Evolutionary conservation across 306 rosid genomes (phyloP).

Genomic region (Gastrolobium bilobum): DNA sequence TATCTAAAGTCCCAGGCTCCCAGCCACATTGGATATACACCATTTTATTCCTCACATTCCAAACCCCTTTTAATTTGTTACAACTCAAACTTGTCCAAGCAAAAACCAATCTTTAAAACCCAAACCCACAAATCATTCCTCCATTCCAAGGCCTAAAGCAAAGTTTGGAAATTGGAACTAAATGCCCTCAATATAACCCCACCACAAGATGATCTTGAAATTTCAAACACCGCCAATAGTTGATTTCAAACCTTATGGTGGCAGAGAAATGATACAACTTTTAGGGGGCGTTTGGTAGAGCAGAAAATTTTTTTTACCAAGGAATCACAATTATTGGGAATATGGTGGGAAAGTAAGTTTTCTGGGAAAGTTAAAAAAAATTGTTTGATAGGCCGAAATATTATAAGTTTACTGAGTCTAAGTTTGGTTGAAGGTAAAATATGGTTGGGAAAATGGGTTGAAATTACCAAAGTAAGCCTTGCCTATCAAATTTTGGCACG

Average conservation of each 20-base stretch:
- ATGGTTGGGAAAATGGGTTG: too few relatives aligned
- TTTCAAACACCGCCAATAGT: conserved; percentile 35
- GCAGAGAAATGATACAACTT: not conserved
- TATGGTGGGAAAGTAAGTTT: too few relatives aligned
- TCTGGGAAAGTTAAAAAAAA: too few relatives aligned
- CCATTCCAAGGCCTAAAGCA: conserved; percentile 12
- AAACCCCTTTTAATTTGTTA: not conserved
- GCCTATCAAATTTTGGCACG: too few relatives aligned
- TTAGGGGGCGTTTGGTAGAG: too few relatives aligned
- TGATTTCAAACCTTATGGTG: conserved; percentile 21
- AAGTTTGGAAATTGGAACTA: not conserved
- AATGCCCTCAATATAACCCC: conserved; percentile 21
- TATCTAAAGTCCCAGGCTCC: not conserved
- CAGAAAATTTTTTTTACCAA: too few relatives aligned
- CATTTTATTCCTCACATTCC: conserved; percentile 9
- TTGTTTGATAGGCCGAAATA: too few relatives aligned
- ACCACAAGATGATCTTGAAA: conserved; percentile 15
- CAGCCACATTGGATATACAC: not conserved
- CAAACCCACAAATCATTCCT: conserved; percentile 24
- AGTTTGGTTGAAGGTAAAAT: too few relatives aligned
- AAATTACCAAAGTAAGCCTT: too few relatives aligned
- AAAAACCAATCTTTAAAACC: conserved; percentile 32
- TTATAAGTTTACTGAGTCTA: too few relatives aligned
- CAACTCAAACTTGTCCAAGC: not conserved
- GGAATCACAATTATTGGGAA: too few relatives aligned